phyloP scores from a whole-genome alignment of 371 early-diverging fungal species.

The Mucor lusitanicus region DNA sequence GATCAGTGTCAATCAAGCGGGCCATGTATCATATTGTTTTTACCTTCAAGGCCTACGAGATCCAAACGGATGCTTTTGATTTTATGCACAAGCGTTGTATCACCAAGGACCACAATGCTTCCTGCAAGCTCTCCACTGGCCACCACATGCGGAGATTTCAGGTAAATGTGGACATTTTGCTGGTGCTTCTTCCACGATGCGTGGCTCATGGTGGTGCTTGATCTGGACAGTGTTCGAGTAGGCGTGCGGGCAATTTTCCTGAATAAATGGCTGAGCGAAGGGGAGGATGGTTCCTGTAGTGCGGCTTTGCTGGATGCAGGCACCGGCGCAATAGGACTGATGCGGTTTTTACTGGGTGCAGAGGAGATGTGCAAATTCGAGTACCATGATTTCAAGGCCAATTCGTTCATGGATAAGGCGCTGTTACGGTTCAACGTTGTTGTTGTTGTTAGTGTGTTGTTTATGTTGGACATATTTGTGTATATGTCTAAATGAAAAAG shows the following conservation, averaged over 20 bases:
- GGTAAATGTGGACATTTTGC: conserved; percentile 19
- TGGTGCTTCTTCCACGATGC: neutral
- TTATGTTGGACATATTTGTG: neutral
- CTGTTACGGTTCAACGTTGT: neutral
- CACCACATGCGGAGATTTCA: conserved; percentile 38
- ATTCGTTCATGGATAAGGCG: neutral
- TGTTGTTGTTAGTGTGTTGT: neutral
- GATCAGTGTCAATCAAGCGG: too few relatives aligned
- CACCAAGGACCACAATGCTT: conserved; percentile 19
- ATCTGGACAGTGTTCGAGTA: neutral
- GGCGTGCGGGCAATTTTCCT: neutral
- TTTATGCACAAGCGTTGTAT: neutral
- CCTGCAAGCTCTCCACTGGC: conserved; percentile 34
- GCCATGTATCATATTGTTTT: too few relatives aligned
- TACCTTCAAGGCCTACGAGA: conserved; percentile 29
- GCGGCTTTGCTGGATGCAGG: neutral
- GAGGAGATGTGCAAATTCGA: neutral
- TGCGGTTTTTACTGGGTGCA: neutral
- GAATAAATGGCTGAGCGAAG: neutral
- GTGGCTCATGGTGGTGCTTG: neutral
- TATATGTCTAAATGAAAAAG: neutral
- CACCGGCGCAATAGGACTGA: neutral
- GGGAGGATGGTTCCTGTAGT: neutral
- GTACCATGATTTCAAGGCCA: neutral
- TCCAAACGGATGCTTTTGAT: conserved; percentile 4